phyloP scores from a whole-genome alignment of 2,329 filamentous ascomycete species.

The Diaporthe sp. region DNA sequence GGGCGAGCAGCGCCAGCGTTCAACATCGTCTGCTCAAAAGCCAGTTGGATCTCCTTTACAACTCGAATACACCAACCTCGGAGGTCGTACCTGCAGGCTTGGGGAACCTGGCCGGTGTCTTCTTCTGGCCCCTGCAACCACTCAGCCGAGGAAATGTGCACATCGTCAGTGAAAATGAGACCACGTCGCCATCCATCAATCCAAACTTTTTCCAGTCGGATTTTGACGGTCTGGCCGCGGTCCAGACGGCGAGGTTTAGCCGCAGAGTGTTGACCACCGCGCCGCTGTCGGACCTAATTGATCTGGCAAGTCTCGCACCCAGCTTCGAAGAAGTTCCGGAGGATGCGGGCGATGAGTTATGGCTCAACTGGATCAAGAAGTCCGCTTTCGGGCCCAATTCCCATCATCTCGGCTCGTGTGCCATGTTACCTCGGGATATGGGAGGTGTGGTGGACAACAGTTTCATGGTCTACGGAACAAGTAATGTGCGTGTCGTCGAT shows the following conservation, averaged over 20 bases:
- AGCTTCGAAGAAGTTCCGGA: constrained; percentile 42
- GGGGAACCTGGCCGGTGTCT: constrained; percentile 8
- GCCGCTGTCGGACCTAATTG: constrained; percentile 41
- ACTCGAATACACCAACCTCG: constrained; percentile 5
- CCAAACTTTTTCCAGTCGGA: constrained; percentile 43
- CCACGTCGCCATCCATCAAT: constrained; percentile 42
- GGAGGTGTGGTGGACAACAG: constrained; percentile 42
- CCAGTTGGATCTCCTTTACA: constrained; percentile 10
- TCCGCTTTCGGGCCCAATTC: constrained; percentile 39
- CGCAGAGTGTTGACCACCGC: constrained; percentile 41
- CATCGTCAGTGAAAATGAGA: constrained; percentile 43
- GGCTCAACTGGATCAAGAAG: constrained; percentile 41
- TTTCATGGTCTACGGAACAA: constrained; percentile 29
- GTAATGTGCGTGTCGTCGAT: constrained; percentile 30
- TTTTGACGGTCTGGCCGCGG: constrained; percentile 43
- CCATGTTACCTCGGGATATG: constrained; percentile 44
- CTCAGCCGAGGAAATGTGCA: constrained; percentile 45
- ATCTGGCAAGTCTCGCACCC: constrained; percentile 42
- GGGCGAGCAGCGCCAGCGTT: constrained; percentile 7
- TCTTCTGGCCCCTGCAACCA: constrained; percentile 45
- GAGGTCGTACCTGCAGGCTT: constrained; percentile 2
- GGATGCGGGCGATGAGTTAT: constrained; percentile 39
- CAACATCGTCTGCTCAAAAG: constrained; percentile 4
- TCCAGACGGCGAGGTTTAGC: constrained; percentile 40
- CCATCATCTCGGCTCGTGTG: constrained; percentile 45